These are phyloP conservation scores for Fomitopsis palustris DNA, from an alignment of 1,284 basidiomycete genomes.

Conservation along the genomic window DNA sequence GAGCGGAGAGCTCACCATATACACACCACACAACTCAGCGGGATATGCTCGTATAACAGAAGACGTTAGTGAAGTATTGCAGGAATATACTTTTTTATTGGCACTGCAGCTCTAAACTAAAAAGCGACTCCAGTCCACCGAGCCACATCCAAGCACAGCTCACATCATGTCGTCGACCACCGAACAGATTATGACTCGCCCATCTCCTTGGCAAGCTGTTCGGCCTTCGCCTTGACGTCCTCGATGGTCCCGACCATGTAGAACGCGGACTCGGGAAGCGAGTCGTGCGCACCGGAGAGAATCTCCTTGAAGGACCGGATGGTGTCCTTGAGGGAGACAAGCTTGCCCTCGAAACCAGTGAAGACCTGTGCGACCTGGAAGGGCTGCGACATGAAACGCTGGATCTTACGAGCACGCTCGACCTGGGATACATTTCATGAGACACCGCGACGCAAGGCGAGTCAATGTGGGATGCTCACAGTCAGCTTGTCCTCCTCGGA, in stretches of 20 bases:
- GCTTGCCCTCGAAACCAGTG: slow-evolving; percentile 97
- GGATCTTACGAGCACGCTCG: slow-evolving; percentile 87
- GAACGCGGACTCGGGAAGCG: slow-evolving; percentile 91
- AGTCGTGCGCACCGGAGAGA: slow-evolving; percentile 85
- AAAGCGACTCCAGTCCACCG: slow-evolving; percentile 17
- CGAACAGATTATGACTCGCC: slow-evolving; percentile 42
- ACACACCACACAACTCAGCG: too few species aligned
- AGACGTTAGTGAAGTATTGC: background rate
- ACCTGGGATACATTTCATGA: slow-evolving; percentile 40
- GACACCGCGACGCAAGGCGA: background rate
- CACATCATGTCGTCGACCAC: slow-evolving; percentile 7
- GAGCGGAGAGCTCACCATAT: background rate
- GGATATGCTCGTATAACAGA: background rate
- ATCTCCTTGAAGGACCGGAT: slow-evolving; percentile 96
- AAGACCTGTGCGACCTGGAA: slow-evolving; percentile 99
- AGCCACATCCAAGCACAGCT: slow-evolving; percentile 13
- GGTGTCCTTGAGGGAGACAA: slow-evolving; percentile 92
- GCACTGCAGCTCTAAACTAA: slow-evolving; percentile 20
- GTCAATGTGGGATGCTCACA: slow-evolving; percentile 47
- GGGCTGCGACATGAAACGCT: slow-evolving; percentile 99
- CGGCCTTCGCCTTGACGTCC: slow-evolving; percentile 95
- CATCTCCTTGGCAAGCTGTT: slow-evolving; percentile 93
- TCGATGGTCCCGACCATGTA: slow-evolving; percentile 94
- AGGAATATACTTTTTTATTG: slow-evolving; percentile 18
- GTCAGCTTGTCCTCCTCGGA: slow-evolving; percentile 99